Base-by-base conservation (phyloP, 2,329 filamentous ascomycete species). In the Fusarium hostae region DNA sequence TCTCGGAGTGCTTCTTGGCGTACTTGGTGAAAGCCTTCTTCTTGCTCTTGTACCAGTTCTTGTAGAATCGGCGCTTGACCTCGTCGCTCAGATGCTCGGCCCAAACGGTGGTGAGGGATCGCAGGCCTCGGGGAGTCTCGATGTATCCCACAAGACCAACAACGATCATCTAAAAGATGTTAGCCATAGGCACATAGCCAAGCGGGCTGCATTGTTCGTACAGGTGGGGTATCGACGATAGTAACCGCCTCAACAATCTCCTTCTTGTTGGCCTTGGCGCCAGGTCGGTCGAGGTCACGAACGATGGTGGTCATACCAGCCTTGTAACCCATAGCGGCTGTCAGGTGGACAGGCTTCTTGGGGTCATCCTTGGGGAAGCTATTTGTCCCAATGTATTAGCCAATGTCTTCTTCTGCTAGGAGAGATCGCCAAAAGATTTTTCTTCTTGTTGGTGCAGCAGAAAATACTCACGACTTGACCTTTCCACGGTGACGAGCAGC, bases 1-100 rank as follows among this genome's bases (percentile, higher is more conserved):
- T 92, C 89, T 98, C 95, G 76, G 95, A 94, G 92, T 98, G 94
- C 92, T 97, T 95, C 94, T 98, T 99, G 89, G 96, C 94, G 88
- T 99, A 99, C 90, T 97, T 98, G 90, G 96, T 99, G 90, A 99
- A 99, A 74, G 96, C 96, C 95, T 99, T 99, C 94, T 98, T 98
- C 95, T 99, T 99, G 91, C 91, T 94, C 93, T 97, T 97, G 93
- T 99, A 99, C 96, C 96, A 99, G 93, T 99, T 99, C 94, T 98
- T 98, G 94, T 99, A 99, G 94, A 99, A 99, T 84, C 96, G 94
- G 82, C 96, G 94, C 92, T 97, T 97, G 86, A 99, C 84, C 89
- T 98, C 96, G 86, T 99, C 96, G 87, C 93, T 94, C 86, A 99
- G 87, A 86, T 99, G 96, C 91, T 98, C 96, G 83, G 96, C 96